A percentile compares a stretch with the other conserved stretches of the same genome.
phyloP scores from a whole-genome alignment of 805 yeast genomes.

The Sungouiozyma ichnusensis region DNA sequence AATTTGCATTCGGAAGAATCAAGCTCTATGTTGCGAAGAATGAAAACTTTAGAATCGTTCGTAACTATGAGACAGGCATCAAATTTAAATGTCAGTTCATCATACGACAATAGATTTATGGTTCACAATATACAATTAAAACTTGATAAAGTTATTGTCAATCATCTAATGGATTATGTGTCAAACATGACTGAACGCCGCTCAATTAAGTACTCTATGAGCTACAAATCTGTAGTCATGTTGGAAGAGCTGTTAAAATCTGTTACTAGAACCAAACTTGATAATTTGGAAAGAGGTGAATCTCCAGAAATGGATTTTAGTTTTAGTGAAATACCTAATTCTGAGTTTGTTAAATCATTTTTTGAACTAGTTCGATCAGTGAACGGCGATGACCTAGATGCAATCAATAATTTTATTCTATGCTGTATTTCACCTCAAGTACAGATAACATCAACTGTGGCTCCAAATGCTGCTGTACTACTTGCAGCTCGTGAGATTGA shows the following conservation, averaged over 20 bases:
- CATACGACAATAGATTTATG: conserved; percentile 48
- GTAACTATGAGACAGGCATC: conserved; percentile 24
- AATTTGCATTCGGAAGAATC: conserved; percentile 3
- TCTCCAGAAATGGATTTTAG: conserved; percentile 2
- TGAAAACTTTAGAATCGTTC: conserved; percentile 24
- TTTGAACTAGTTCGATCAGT: conserved; percentile 38
- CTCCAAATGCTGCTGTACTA: conserved; percentile 39
- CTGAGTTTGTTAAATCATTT: conserved; percentile 34
- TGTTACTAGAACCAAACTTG: conserved; percentile 8
- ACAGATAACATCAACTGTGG: conserved; percentile 40
- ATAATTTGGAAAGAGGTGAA: conserved; percentile 9
- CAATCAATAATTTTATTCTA: conserved; percentile 41
- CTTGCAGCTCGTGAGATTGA: conserved; percentile 51
- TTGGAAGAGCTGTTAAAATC: conserved; percentile 33
- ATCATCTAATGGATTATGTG: conserved; percentile 39
- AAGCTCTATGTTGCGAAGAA: conserved; percentile 6
- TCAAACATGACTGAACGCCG: conserved; percentile 35
- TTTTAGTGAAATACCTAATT: conserved; percentile 11
- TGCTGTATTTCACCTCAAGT: conserved; percentile 53
- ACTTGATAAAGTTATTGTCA: conserved; percentile 43
- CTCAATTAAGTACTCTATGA: conserved; percentile 35
- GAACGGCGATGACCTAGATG: conserved; percentile 30
- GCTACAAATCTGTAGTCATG: conserved; percentile 39
- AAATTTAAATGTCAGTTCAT: conserved; percentile 19
- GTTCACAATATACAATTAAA: conserved; percentile 45